Percentiles rank a stretch among this genome's conserved stretches.
phyloP scores from a whole-genome alignment of 768 basidiomycete genomes.

The Suillus occidentalis region DNA sequence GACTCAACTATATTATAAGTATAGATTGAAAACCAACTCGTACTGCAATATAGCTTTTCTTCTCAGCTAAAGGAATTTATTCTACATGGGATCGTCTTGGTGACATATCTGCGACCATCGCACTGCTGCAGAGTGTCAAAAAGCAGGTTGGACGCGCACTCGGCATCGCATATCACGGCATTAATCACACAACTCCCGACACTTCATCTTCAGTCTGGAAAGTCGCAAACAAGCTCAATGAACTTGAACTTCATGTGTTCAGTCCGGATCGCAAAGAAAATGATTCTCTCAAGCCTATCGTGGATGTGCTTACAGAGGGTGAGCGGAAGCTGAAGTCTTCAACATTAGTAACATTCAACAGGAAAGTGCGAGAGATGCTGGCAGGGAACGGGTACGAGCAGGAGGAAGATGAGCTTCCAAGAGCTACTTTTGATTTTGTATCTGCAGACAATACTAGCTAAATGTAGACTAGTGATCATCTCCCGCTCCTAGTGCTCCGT shows the following conservation, averaged over 20 bases:
- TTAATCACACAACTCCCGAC: conserved; percentile 24
- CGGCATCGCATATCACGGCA: conserved; percentile 24
- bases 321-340: conserved; percentile 23
- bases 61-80: conserved; percentile 32
- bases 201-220: conserved; percentile 20
- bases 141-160: conserved; percentile 27
- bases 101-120: conserved; percentile 30
- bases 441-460: no score
- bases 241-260: conserved; percentile 14
- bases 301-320: conserved; percentile 18
- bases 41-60: conserved; percentile 20
- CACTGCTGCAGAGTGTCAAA: conserved; percentile 29
- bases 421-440: no score
- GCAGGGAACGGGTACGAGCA: conserved; percentile 6
- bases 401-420: conserved; percentile 24
- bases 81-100: conserved; percentile 33
- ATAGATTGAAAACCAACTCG: background rate
- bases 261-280: background rate
- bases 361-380: conserved; percentile 24
- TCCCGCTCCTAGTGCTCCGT: no score
- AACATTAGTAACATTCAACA: conserved; percentile 32
- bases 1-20: background rate
- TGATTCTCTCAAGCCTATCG: conserved; percentile 9
- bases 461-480: no score
- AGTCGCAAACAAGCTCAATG: conserved; percentile 11